These are phyloP conservation scores for Cladophialophora exuberans DNA, from an alignment of 2,329 filamentous ascomycete genomes.

Conservation along the genomic window DNA sequence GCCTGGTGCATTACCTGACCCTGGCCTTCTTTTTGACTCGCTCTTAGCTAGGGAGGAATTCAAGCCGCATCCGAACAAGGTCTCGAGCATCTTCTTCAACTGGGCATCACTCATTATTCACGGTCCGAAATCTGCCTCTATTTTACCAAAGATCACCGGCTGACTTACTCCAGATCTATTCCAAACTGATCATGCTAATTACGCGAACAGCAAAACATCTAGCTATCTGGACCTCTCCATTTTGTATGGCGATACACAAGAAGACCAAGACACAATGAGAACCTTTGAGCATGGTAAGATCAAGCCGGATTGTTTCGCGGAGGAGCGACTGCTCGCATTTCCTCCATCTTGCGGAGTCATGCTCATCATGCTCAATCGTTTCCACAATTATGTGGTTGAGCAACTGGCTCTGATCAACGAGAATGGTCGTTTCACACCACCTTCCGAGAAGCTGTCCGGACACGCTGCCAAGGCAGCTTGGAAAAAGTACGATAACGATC, in stretches of 20 bases:
- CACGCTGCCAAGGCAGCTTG: constrained; percentile 57
- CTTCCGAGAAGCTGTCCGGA: constrained; percentile 53
- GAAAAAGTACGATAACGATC: constrained; percentile 74
- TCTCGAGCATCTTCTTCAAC: constrained; percentile 72
- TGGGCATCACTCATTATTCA: constrained; percentile 76
- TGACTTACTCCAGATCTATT: constrained; percentile 60
- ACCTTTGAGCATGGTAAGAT: constrained; percentile 72
- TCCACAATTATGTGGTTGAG: constrained; percentile 84
- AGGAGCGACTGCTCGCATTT: constrained; percentile 70
- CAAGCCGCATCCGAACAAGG: constrained; percentile 67
- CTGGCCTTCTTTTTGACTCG: constrained; percentile 54
- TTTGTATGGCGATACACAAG: constrained; percentile 66
- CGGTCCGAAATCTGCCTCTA: constrained; percentile 47
- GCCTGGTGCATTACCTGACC: constrained; percentile 70
- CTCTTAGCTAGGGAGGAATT: constrained; percentile 48
- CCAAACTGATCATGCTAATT: constrained; percentile 67
- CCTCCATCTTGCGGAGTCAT: constrained; percentile 73
- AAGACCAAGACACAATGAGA: constrained; percentile 54
- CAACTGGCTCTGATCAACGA: constrained; percentile 88
- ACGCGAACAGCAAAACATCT: constrained; percentile 66
- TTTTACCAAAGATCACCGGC: neutral
- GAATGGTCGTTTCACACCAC: constrained; percentile 73
- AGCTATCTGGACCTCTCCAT: constrained; percentile 74
- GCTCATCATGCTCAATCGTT: constrained; percentile 72
- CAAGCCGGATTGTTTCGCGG: constrained; percentile 73